These are phyloP conservation scores for Ambrosia hybrid DNA, from an alignment of 140 eudicot genomes.

Conservation along the genomic window DNA sequence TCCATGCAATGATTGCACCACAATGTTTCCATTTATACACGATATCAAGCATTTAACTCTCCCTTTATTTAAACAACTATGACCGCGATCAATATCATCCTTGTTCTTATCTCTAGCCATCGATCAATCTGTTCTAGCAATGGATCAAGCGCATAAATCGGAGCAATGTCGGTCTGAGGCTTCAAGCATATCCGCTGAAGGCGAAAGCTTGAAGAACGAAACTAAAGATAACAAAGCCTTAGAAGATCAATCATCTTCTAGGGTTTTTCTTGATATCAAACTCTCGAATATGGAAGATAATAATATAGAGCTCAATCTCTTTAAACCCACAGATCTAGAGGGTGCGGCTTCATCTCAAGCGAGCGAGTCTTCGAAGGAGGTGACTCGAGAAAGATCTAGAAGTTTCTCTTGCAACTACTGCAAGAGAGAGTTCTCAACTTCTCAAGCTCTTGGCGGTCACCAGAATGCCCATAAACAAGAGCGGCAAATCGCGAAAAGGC, in stretches of 20 bases:
- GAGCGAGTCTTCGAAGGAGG: slow-evolving; percentile 49
- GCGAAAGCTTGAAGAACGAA: slow-evolving; percentile 31
- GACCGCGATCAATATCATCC: slow-evolving; percentile 13
- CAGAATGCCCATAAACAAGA: slow-evolving; percentile 75
- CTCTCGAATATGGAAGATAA: slow-evolving; percentile 29
- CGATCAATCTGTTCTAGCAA: not conserved
- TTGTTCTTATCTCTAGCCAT: not conserved
- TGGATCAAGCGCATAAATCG: slow-evolving; percentile 29
- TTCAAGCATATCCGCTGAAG: slow-evolving; percentile 59
- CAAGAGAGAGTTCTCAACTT: slow-evolving; percentile 59
- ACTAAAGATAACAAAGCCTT: slow-evolving; percentile 2
- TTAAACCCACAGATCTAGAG: slow-evolving; percentile 31
- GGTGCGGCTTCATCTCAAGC: slow-evolving; percentile 35
- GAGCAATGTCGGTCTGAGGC: slow-evolving; percentile 55
- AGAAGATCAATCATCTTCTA: slow-evolving; percentile 36
- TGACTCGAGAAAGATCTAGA: slow-evolving; percentile 28
- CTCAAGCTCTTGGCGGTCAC: slow-evolving; percentile 73
- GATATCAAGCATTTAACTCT: slow-evolving; percentile 46
- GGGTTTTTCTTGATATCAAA: slow-evolving; percentile 39
- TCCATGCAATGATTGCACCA: slow-evolving; percentile 40
- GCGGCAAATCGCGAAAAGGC: slow-evolving; percentile 54
- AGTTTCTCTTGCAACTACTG: slow-evolving; percentile 60
- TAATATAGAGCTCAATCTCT: slow-evolving; percentile 40
- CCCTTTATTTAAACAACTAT: slow-evolving; percentile 35
- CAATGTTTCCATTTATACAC: slow-evolving; percentile 33